These are phyloP conservation scores for Auxenochlorella pyrenoidosa DNA, from an alignment of 139 green algal genomes.

Conservation along the genomic window DNA sequence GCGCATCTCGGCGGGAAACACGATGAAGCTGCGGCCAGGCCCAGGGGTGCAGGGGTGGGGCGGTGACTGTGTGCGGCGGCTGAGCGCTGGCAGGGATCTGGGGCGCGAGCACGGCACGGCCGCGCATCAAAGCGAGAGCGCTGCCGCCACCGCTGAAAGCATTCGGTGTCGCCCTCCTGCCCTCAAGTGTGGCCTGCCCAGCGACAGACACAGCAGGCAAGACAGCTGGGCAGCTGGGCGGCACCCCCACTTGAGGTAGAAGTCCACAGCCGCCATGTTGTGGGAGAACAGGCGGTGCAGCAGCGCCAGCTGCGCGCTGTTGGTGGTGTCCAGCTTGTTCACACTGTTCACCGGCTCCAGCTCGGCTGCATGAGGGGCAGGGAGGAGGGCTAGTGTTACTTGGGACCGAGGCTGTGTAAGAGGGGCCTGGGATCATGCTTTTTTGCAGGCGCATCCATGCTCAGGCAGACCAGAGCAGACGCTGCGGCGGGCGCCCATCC, in stretches of 20 bases:
- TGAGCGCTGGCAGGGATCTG: too few relatives aligned
- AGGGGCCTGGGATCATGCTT: neutral
- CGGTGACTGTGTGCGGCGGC: too few relatives aligned
- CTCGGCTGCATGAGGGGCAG: constrained; percentile 26
- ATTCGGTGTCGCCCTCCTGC: too few relatives aligned
- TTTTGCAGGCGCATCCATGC: too few relatives aligned
- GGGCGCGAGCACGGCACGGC: too few relatives aligned
- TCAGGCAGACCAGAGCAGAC: too few relatives aligned
- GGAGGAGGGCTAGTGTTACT: neutral
- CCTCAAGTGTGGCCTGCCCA: too few relatives aligned
- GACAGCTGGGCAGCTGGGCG: neutral
- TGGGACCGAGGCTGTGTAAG: neutral
- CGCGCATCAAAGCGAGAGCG: too few relatives aligned
- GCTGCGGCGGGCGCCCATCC: too few relatives aligned
- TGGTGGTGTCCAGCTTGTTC: constrained; percentile 60
- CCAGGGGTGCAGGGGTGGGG: too few relatives aligned
- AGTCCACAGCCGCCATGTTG: constrained; percentile 62
- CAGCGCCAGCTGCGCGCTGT: constrained; percentile 46
- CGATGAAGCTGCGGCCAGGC: constrained; percentile 25
- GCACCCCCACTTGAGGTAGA: constrained; percentile 54
- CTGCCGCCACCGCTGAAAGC: too few relatives aligned
- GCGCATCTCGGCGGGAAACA: constrained; percentile 50
- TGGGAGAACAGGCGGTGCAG: constrained; percentile 45
- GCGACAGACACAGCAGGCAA: too few relatives aligned
- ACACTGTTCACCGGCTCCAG: constrained; percentile 38